These are phyloP conservation scores for Pittosporum tobira DNA, from an alignment of 129 eudicot genomes.

Conservation along the genomic window DNA sequence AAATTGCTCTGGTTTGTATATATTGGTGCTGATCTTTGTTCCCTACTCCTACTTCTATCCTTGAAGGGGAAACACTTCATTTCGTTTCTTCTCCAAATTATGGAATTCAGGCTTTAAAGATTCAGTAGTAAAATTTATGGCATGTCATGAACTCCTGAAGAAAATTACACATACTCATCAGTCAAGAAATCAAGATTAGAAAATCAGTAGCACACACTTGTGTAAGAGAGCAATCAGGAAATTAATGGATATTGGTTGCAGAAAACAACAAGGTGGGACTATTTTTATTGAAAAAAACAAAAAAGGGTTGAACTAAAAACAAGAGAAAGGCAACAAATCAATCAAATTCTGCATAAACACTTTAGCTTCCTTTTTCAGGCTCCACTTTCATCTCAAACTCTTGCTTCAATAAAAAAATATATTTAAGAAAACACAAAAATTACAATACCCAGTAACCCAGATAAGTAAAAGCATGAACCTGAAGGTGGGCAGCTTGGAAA, in stretches of 20 bases:
- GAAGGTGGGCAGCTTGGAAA: neutral
- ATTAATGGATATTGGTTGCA: neutral
- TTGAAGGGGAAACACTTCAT: slow-evolving; percentile 83
- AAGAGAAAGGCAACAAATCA: neutral
- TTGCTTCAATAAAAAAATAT: too few relatives aligned
- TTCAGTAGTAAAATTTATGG: neutral
- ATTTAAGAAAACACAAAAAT: neutral
- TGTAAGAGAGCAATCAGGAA: neutral
- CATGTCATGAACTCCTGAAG: slow-evolving; percentile 8
- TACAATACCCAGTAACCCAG: neutral
- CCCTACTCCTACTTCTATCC: slow-evolving; percentile 41
- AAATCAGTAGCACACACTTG: neutral
- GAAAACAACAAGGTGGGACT: neutral
- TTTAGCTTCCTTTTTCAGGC: too few relatives aligned
- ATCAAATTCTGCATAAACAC: too few relatives aligned
- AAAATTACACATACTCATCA: neutral
- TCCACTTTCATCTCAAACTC: too few relatives aligned
- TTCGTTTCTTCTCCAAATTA: slow-evolving; percentile 10
- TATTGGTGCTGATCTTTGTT: slow-evolving; percentile 70
- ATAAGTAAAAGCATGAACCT: neutral
- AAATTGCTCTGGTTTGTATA: slow-evolving; percentile 28
- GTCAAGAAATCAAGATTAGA: neutral
- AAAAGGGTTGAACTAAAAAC: neutral
- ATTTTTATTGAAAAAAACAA: neutral
- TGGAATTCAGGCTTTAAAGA: neutral